Percentiles rank a stretch among this genome's conserved stretches.
phyloP scores from a whole-genome alignment of 768 basidiomycete species.

The Collybia mongolica region DNA sequence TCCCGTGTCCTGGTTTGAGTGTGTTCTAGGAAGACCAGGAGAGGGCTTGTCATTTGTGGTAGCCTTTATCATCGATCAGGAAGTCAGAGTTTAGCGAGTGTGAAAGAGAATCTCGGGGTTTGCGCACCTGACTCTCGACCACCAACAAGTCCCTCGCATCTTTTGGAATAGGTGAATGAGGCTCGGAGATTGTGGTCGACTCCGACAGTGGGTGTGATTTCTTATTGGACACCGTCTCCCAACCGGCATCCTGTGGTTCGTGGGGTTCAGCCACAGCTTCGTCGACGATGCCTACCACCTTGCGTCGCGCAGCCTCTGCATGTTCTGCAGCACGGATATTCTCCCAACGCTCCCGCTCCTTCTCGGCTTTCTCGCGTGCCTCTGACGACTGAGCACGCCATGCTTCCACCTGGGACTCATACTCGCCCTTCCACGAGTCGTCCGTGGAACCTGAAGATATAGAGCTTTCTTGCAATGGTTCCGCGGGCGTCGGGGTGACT shows the following conservation, averaged over 20 bases:
- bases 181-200: slow-evolving; percentile 13
- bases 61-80: no score
- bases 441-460: slow-evolving; percentile 23
- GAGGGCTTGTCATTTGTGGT: background rate
- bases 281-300: slow-evolving; percentile 22
- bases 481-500: slow-evolving; percentile 4
- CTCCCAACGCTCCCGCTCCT: slow-evolving; percentile 72
- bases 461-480: slow-evolving; percentile 7
- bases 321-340: slow-evolving; percentile 56
- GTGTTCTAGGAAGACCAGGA: slow-evolving; percentile 24
- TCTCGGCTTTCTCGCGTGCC: slow-evolving; percentile 74
- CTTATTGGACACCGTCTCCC: slow-evolving; percentile 34
- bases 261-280: slow-evolving; percentile 10
- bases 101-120: background rate
- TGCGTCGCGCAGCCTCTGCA: slow-evolving; percentile 36
- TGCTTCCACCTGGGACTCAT: slow-evolving; percentile 62
- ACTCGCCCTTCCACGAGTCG: slow-evolving; percentile 64
- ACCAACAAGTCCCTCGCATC: slow-evolving; percentile 38
- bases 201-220: slow-evolving; percentile 15
- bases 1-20: slow-evolving; percentile 34
- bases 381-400: slow-evolving; percentile 77
- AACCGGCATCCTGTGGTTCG: slow-evolving; percentile 22
- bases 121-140: slow-evolving; percentile 33
- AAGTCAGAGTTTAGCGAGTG: background rate
- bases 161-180: slow-evolving; percentile 33